Conservation (phyloP, 2,329 filamentous ascomycete species). For the Fusarium stilboides region DNA sequence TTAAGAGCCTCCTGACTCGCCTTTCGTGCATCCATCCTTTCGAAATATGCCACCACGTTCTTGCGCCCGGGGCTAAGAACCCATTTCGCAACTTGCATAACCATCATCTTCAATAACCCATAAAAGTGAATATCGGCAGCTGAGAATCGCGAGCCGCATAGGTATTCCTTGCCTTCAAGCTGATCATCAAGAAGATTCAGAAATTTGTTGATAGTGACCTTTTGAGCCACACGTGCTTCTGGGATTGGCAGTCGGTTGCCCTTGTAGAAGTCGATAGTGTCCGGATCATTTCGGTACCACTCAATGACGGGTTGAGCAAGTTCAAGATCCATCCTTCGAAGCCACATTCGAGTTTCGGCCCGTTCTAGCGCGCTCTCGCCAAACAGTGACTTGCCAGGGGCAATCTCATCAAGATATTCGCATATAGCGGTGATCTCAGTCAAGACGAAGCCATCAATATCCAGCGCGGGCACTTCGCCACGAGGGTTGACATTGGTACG, state of each 20-base stretch:
- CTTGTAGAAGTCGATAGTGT: not conserved
- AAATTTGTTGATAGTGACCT: not conserved
- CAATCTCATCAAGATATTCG: not conserved
- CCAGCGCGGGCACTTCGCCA: not conserved
- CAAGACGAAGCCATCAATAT: not conserved
- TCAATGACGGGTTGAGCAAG: not conserved
- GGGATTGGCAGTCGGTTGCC: not conserved
- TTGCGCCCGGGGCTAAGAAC: not conserved
- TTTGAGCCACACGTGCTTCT: not conserved
- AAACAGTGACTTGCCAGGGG: not conserved
- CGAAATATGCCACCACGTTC: not conserved
- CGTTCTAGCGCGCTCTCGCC: not conserved
- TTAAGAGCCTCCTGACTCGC: not conserved
- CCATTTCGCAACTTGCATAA: not conserved
- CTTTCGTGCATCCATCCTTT: not conserved
- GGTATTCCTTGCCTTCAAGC: not conserved
- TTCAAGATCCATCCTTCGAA: not conserved
- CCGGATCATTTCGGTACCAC: not conserved
- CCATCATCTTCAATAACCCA: not conserved
- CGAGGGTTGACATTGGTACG: not conserved
- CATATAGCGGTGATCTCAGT: not conserved
- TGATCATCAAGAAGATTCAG: not conserved
- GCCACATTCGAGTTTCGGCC: not conserved
- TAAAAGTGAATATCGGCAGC: constrained; percentile 1
- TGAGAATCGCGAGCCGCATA: not conserved